Base-by-base conservation (phyloP, 2,329 filamentous ascomycete genomes). In the Pyrenophora seminiperda region DNA sequence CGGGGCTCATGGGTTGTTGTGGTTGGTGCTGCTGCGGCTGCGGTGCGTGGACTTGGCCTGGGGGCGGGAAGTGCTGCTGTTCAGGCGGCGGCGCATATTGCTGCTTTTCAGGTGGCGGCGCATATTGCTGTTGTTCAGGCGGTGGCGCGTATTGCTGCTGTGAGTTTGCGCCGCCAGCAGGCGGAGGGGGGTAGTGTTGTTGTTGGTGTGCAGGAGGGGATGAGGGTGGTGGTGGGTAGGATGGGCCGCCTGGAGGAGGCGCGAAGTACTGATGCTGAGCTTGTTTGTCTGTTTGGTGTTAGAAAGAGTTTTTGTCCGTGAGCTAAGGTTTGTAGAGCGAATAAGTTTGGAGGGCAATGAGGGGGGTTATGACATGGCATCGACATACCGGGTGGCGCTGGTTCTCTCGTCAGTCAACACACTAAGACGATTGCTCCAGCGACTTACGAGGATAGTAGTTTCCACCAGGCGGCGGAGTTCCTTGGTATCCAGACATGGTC, bases 261-360 rank as follows among this genome's bases (percentile, higher is more conserved):
- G 72, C 59, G 49, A 71, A 76, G 57, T 71, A 70, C 43, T 73
- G 70, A 53, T 72, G 70, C 50, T 71, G 66, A 17, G 55, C 56
- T 42, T 66, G 67, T 15, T 58, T 57, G 31, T 67, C 62, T 68
- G 31, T 18, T 22, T 24, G 29, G 22, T 50, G 37, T 64, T 34
- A 59, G 53, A 24, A 9, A n/a, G n/a, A 13, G 4, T 20, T 7
- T 36, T 33, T 7, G n/a, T 27, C 24, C 9, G 4, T 7, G 7
- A 7, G 20, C 20, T 4, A 4, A 22, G 20, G 20, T 7, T 22
- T 22, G 20, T 7, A 22, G 42, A 31, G 32, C 19, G 32, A 13
- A 18, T 15, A 24, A 13, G 11, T 31, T 31, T 20, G 20, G 22
- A 22, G 11, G 38, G 7, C 29, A 33, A 36, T 10, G n/a, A 9